phyloP scores from a whole-genome alignment of 2,329 filamentous ascomycete species.

The Metarhizium guizhouense region DNA sequence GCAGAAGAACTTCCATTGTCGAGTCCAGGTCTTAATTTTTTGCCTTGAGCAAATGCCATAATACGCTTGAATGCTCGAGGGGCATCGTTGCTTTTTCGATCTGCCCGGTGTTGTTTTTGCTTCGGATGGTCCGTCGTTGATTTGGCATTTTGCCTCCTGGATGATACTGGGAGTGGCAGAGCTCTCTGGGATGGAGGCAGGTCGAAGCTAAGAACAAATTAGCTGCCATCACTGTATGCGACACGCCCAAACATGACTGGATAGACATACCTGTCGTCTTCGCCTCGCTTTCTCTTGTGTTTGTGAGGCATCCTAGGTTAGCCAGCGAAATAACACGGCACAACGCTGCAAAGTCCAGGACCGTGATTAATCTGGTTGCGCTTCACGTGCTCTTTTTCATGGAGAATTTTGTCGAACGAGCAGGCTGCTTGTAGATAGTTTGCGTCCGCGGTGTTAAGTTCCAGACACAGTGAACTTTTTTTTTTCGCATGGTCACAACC shows the following conservation, averaged over 20 bases:
- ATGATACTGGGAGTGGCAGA: slow-evolving; percentile 38
- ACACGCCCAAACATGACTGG: not conserved
- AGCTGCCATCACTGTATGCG: slow-evolving; percentile 2
- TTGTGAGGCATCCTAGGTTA: slow-evolving; percentile 66
- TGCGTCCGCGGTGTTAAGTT: too few relatives aligned
- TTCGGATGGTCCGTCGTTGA: slow-evolving; percentile 25
- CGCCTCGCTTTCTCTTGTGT: slow-evolving; percentile 59
- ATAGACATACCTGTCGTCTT: slow-evolving; percentile 41
- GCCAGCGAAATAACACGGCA: not conserved
- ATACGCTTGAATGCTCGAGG: slow-evolving; percentile 80
- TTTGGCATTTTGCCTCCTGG: slow-evolving; percentile 19
- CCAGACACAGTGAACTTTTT: too few relatives aligned
- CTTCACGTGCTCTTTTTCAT: too few relatives aligned
- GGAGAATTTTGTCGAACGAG: too few relatives aligned
- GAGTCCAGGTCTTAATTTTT: slow-evolving; percentile 52
- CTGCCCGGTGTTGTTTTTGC: slow-evolving; percentile 35
- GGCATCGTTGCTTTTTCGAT: slow-evolving; percentile 59
- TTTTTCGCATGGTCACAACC: too few relatives aligned
- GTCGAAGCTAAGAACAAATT: slow-evolving; percentile 32
- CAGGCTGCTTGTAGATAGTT: too few relatives aligned
- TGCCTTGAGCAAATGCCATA: slow-evolving; percentile 64
- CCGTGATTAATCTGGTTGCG: not conserved
- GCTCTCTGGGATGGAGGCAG: slow-evolving; percentile 41
- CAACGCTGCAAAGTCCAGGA: not conserved
- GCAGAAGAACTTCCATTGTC: slow-evolving; percentile 51